Conservation (phyloP, 2,329 filamentous ascomycete species). For the Ilyonectria destructans region DNA sequence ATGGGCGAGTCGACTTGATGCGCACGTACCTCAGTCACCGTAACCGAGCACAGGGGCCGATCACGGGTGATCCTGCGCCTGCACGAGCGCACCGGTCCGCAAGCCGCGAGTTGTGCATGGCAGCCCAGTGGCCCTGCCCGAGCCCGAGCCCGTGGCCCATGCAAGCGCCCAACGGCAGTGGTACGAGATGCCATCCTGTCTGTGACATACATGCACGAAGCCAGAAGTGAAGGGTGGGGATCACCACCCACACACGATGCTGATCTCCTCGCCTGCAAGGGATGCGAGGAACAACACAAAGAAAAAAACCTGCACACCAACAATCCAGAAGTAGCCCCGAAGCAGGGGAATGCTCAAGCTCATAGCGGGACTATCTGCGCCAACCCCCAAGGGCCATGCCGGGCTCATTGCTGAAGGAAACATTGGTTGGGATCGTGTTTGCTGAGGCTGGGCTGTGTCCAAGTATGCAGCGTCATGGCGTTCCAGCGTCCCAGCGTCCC, state of each 20-base stretch:
- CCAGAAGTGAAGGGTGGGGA: slow-evolving; percentile 44
- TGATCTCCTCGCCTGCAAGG: slow-evolving; percentile 45
- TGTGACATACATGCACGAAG: slow-evolving; percentile 40
- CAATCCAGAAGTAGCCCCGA: slow-evolving; percentile 10
- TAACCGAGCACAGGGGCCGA: slow-evolving; percentile 46
- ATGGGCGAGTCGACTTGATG: slow-evolving; percentile 33
- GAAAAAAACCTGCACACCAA: slow-evolving; percentile 10
- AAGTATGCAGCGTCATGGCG: not conserved
- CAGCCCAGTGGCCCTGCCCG: slow-evolving; percentile 28
- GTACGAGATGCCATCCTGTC: slow-evolving; percentile 43
- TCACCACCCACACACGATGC: slow-evolving; percentile 33
- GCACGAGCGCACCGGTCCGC: slow-evolving; percentile 57
- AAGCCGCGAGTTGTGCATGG: slow-evolving; percentile 43
- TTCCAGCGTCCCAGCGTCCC: not conserved
- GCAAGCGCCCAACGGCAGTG: slow-evolving; percentile 41
- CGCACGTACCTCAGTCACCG: slow-evolving; percentile 35
- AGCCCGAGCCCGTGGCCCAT: slow-evolving; percentile 35
- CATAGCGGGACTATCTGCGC: slow-evolving; percentile 3
- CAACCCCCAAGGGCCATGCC: not conserved
- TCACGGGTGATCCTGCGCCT: slow-evolving; percentile 56
- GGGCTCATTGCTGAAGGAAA: not conserved
- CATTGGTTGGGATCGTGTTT: not conserved
- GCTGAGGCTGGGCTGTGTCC: not conserved
- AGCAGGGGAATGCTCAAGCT: slow-evolving; percentile 18
- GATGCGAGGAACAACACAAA: slow-evolving; percentile 25